Evolutionary conservation across 768 basidiomycete genomes (phyloP), one percentile per base, ranked within the genome.

Genomic region (Hericium erinaceus): DNA sequence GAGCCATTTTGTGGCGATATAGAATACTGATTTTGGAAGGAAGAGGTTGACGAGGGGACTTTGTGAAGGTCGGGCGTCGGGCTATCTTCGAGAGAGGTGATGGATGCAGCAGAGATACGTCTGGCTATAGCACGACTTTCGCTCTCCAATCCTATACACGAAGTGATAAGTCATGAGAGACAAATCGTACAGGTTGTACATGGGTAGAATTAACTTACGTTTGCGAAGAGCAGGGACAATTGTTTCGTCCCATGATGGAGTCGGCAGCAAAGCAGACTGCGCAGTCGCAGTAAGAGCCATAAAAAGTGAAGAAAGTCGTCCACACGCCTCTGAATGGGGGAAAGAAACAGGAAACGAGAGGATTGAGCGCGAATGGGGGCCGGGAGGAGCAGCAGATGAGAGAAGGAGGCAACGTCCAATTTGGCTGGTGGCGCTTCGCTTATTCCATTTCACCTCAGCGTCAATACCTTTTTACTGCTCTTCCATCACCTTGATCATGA

Each of bases 191-290:
- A 59, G 46, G 51, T 57, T 51, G 57, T 15, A 56, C 24, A 61
- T 60, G 18, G n/a, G 54, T 16, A 51, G 57, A 8, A 33, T 33
- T 49, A 75, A 75, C 80, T 66, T 74, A 75, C 80, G 66, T 74
- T 90, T 88, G 64, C 89, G 80, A 39, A 92, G 75, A 41, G 86
- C 78, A 56, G 89, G 90, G 33, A 92, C 90, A 57, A 92, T 89
- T 39, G 81, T 81, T 66, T 89, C 88, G 69, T 90, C 89, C 88
- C 89, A 92, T 39, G 81, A 77, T 52, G 84, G 80, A 46, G 65
- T 69, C 49, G 64, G 69, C 58, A 61, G 70, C 65, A 67, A 71
- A 60, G 67, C 67, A 22, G 69, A 74, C 61, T 73, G 73, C 39
- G 72, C 67, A 20, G 66, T 72, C 44, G 74, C 75, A 41, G 75